Percentiles rank a stretch among this genome's conserved stretches.
Conservation (phyloP, 768 basidiomycete species). For the Pleurotus platypus region DNA sequence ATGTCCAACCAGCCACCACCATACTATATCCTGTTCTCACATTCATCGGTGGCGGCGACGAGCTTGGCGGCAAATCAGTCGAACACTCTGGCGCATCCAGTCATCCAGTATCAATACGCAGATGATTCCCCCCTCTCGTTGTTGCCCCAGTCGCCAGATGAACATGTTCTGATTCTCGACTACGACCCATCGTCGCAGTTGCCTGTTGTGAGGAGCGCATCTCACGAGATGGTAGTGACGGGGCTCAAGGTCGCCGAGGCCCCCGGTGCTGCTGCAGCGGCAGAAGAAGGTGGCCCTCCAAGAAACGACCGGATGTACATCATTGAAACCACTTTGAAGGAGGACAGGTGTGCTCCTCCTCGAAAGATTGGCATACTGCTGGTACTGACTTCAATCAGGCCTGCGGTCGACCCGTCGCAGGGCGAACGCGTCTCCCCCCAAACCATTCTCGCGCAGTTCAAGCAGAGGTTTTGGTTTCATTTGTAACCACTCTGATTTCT, state of each 20-base stretch:
- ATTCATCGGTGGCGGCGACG: constrained; percentile 36
- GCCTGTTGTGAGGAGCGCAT: constrained; percentile 51
- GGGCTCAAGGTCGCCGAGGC: constrained; percentile 68
- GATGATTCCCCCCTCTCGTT: constrained; percentile 73
- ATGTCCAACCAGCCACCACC: constrained; percentile 33
- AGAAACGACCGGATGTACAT: constrained; percentile 74
- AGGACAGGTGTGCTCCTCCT: constrained; percentile 26
- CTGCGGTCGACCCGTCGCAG: constrained; percentile 18
- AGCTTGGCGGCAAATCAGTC: constrained; percentile 31
- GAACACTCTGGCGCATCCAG: constrained; percentile 59
- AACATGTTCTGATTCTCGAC: constrained; percentile 74
- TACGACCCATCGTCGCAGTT: constrained; percentile 44
- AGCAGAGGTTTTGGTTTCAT: constrained; percentile 49
- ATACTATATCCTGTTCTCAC: constrained; percentile 67
- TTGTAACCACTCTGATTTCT: constrained; percentile 4
- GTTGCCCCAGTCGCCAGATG: constrained; percentile 54
- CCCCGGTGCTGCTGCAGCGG: constrained; percentile 61
- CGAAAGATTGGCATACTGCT: not conserved
- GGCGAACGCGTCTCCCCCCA: constrained; percentile 45
- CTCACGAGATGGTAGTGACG: constrained; percentile 42
- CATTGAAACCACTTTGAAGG: constrained; percentile 54
- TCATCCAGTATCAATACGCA: constrained; percentile 77
- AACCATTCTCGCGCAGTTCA: constrained; percentile 57
- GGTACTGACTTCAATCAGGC: not conserved
- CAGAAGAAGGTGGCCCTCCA: constrained; percentile 36